Percentiles rank a stretch among this genome's conserved stretches.
Conservation (phyloP, 2,329 filamentous ascomycete species). For the Didymella pinodella region DNA sequence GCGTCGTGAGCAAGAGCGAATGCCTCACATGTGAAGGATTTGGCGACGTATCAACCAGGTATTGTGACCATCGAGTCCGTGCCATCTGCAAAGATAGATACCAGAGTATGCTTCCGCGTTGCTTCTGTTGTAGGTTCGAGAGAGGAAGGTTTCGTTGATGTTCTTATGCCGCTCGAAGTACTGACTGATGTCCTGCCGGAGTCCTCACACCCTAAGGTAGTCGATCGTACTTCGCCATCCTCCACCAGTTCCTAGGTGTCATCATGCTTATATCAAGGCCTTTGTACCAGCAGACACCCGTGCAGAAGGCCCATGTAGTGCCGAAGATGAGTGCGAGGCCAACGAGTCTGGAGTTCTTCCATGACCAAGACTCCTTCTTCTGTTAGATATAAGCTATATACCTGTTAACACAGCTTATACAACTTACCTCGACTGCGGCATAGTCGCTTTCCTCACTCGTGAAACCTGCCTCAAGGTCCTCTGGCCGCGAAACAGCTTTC, state of each 20-base stretch:
- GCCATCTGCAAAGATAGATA: background rate
- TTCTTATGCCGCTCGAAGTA: background rate
- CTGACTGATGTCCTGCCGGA: background rate
- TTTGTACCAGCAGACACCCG: slow-evolving; percentile 36
- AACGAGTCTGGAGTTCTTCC: slow-evolving; percentile 39
- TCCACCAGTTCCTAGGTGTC: slow-evolving; percentile 32
- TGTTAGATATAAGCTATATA: slow-evolving; percentile 11
- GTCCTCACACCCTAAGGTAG: background rate
- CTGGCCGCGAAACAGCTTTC: slow-evolving; percentile 52
- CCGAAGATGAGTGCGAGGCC: slow-evolving; percentile 35
- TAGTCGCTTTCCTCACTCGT: slow-evolving; percentile 17
- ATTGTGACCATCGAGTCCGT: background rate
- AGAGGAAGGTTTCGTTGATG: background rate
- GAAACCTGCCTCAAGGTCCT: slow-evolving; percentile 39
- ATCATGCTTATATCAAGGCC: slow-evolving; percentile 35
- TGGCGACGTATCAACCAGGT: background rate
- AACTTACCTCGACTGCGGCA: background rate
- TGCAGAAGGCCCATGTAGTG: slow-evolving; percentile 32
- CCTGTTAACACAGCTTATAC: too few species aligned
- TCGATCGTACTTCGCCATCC: slow-evolving; percentile 17
- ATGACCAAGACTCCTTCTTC: slow-evolving; percentile 34
- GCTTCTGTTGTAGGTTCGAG: background rate
- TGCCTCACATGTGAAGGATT: background rate
- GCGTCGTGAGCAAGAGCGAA: background rate
- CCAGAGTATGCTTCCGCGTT: background rate